These are phyloP conservation scores for Aureobasidium sp. DNA, from an alignment of 2,329 filamentous ascomycete genomes.

Conservation along the genomic window DNA sequence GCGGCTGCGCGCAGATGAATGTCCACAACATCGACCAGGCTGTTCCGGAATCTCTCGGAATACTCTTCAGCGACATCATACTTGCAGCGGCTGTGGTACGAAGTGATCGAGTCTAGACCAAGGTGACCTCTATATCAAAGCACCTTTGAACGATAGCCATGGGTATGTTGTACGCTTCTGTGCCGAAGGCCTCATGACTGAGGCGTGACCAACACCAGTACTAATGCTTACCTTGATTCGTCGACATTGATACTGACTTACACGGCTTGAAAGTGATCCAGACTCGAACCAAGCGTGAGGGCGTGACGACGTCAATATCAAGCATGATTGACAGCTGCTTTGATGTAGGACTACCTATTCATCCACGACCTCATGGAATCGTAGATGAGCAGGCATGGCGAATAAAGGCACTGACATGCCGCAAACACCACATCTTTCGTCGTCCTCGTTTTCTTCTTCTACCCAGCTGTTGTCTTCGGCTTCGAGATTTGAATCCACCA, in stretches of 20 bases:
- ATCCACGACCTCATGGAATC: slow-evolving; percentile 38
- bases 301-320: no score
- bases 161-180: neutral
- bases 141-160: neutral
- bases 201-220: neutral
- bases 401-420: slow-evolving; percentile 50
- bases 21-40: neutral
- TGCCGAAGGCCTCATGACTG: neutral
- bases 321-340: neutral
- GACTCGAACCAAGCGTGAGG: neutral
- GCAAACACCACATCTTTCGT: slow-evolving; percentile 43
- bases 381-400: slow-evolving; percentile 51
- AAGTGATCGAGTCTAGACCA: neutral
- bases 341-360: neutral
- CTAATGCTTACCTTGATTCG: neutral
- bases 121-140: neutral
- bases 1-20: neutral
- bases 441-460: slow-evolving; percentile 11
- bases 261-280: no score
- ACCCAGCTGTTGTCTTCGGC: neutral
- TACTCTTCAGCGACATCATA: no score
- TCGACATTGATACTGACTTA: neutral
- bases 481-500: neutral
- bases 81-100: neutral
- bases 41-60: neutral